Conservation (phyloP, 768 basidiomycete genomes). For the Leccinum pellstonianum region DNA sequence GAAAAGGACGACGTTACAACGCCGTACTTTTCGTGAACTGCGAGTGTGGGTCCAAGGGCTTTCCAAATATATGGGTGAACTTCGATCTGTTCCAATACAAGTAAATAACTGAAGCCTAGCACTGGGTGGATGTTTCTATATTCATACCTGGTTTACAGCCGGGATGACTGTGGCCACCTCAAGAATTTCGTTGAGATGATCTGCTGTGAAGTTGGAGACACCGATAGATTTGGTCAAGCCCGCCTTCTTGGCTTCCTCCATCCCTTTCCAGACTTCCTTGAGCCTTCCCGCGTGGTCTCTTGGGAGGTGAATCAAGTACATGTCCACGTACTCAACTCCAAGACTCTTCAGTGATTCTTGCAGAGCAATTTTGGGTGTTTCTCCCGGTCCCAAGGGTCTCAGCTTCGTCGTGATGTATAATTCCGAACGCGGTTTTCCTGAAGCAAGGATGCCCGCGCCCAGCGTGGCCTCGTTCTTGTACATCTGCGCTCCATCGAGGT, state of each 20-base stretch:
- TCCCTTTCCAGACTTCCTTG: conserved; percentile 54
- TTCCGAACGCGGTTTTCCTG: conserved; percentile 50
- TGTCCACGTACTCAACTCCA: conserved; percentile 54
- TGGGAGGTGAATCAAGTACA: conserved; percentile 61
- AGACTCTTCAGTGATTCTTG: conserved; percentile 55
- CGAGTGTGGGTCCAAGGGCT: conserved; percentile 37
- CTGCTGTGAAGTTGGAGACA: conserved; percentile 53
- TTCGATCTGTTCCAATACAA: conserved; percentile 39
- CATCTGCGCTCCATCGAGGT: conserved; percentile 63
- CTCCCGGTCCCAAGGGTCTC: conserved; percentile 31
- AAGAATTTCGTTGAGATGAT: conserved; percentile 44
- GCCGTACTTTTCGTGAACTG: conserved; percentile 34
- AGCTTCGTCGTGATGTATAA: conserved; percentile 67
- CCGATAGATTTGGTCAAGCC: conserved; percentile 46
- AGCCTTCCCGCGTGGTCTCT: conserved; percentile 40
- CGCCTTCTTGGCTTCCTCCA: conserved; percentile 54
- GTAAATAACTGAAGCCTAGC: neutral
- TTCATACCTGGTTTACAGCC: conserved; percentile 51
- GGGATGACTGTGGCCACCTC: conserved; percentile 45
- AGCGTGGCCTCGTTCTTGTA: conserved; percentile 57
- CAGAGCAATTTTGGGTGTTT: conserved; percentile 49
- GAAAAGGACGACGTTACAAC: conserved; percentile 42
- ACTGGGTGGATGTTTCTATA: too few species aligned
- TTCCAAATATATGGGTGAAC: conserved; percentile 53
- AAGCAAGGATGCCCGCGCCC: conserved; percentile 48